These are phyloP conservation scores for Lophiotrema nucula DNA, from an alignment of 495 filamentous ascomycete genomes.

Conservation along the genomic window DNA sequence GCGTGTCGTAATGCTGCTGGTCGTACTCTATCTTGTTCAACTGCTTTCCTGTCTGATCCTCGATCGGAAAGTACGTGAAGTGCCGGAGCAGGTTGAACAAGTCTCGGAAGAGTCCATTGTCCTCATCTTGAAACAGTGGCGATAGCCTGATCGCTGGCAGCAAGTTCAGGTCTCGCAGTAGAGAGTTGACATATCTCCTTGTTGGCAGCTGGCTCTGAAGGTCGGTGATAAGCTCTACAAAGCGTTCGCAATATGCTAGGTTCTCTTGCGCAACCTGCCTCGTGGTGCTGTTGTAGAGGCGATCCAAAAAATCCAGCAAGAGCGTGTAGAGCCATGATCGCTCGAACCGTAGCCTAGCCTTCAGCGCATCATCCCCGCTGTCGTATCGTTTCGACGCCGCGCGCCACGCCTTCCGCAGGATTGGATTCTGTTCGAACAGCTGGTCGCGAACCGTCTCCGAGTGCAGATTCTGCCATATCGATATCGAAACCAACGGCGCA, in stretches of 20 bases:
- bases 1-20: slow-evolving; percentile 68
- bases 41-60: slow-evolving; percentile 84
- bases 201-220: slow-evolving; percentile 92
- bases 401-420: slow-evolving; percentile 86
- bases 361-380: slow-evolving; percentile 72
- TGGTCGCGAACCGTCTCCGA: slow-evolving; percentile 65
- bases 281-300: slow-evolving; percentile 60
- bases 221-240: slow-evolving; percentile 87
- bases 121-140: slow-evolving; percentile 68
- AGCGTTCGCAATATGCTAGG: slow-evolving; percentile 83
- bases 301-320: slow-evolving; percentile 75
- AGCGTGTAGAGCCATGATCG: slow-evolving; percentile 90
- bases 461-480: slow-evolving; percentile 90
- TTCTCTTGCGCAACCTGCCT: slow-evolving; percentile 53
- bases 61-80: slow-evolving; percentile 82
- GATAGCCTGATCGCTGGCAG: slow-evolving; percentile 78
- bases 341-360: slow-evolving; percentile 84
- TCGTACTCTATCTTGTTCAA: slow-evolving; percentile 70
- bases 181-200: slow-evolving; percentile 85
- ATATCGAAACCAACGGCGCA: slow-evolving; percentile 89
- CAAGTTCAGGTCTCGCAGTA: slow-evolving; percentile 89
- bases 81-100: slow-evolving; percentile 75
- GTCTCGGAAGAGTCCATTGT: slow-evolving; percentile 79
- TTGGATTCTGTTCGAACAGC: slow-evolving; percentile 64
- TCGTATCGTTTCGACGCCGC: slow-evolving; percentile 84